Conservation (phyloP, 1,284 basidiomycete genomes). For the Fomitopsis schrenkii region DNA sequence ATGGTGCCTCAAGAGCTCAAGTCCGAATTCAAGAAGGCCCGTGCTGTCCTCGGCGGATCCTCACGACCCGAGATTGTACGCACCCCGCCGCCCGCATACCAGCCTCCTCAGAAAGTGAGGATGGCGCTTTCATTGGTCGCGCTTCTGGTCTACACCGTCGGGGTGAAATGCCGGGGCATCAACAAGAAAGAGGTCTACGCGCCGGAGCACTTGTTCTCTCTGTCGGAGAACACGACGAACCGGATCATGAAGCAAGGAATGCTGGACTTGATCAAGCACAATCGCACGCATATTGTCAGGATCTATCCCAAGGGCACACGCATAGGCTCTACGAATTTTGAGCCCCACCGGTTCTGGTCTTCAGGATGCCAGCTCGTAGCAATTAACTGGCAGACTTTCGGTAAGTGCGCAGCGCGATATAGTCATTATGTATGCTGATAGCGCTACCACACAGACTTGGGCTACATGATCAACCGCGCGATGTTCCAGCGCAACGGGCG, state of each 20-base stretch:
- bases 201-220: slow-evolving; percentile 87
- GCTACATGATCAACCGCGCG: slow-evolving; percentile 88
- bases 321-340: slow-evolving; percentile 85
- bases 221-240: slow-evolving; percentile 85
- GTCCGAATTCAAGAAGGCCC: slow-evolving; percentile 34
- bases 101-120: slow-evolving; percentile 39
- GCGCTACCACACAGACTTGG: slow-evolving; percentile 53
- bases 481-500: slow-evolving; percentile 91
- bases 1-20: slow-evolving; percentile 22
- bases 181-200: slow-evolving; percentile 89
- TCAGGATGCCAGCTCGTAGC: slow-evolving; percentile 93
- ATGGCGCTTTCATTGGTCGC: slow-evolving; percentile 76
- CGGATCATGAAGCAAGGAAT: slow-evolving; percentile 55
- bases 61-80: not conserved
- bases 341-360: slow-evolving; percentile 88
- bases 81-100: slow-evolving; percentile 1
- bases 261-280: slow-evolving; percentile 86
- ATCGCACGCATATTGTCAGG: slow-evolving; percentile 79
- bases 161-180: slow-evolving; percentile 92
- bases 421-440: not conserved
- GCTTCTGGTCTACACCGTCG: slow-evolving; percentile 92
- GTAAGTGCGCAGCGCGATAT: slow-evolving; percentile 38
- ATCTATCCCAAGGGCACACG: slow-evolving; percentile 88
- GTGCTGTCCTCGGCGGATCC: slow-evolving; percentile 31
- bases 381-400: slow-evolving; percentile 97